Evolutionary conservation across 352 stramenopile species (phyloP).

Genomic region (Thraustotheca clavata): DNA sequence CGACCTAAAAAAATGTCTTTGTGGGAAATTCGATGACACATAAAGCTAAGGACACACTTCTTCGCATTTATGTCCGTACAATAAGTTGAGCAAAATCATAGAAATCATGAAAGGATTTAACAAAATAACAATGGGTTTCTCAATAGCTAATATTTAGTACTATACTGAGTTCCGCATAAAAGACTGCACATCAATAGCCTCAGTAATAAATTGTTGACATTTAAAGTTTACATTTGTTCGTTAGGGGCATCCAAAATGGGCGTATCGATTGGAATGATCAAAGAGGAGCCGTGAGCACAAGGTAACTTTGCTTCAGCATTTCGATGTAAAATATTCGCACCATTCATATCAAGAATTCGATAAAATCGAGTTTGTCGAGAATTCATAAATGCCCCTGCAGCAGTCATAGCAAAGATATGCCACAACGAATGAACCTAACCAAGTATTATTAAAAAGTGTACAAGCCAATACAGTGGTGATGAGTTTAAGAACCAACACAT

Average conservation of each 20-base stretch:
- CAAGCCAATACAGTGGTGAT: constrained; percentile 15
- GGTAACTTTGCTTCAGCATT: no score
- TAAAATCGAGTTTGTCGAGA: not conserved
- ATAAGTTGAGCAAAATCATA: constrained; percentile 42
- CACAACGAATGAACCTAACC: constrained; percentile 18
- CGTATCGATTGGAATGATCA: no score
- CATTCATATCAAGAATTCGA: constrained; percentile 9
- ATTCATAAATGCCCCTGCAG: constrained; percentile 5
- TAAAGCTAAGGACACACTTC: constrained; percentile 81
- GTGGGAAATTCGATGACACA: constrained; percentile 76
- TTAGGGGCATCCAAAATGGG: no score
- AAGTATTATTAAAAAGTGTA: not conserved
- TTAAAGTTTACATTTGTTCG: no score
- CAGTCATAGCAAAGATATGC: constrained; percentile 20
- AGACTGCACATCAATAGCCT: no score
- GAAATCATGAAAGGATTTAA: constrained; percentile 66
- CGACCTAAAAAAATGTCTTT: constrained; percentile 63
- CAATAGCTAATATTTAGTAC: no score
- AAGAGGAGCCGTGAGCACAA: no score
- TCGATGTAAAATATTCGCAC: constrained; percentile 28
- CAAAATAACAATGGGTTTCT: constrained; percentile 83
- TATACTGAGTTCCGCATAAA: no score
- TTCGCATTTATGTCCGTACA: constrained; percentile 71
- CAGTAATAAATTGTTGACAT: no score
- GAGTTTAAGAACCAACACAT: constrained; percentile 15